A percentile compares a stretch with the other conserved stretches of the same genome.
Conservation (phyloP, 352 stramenopile genomes). For the Thalassiosira pacifica region DNA sequence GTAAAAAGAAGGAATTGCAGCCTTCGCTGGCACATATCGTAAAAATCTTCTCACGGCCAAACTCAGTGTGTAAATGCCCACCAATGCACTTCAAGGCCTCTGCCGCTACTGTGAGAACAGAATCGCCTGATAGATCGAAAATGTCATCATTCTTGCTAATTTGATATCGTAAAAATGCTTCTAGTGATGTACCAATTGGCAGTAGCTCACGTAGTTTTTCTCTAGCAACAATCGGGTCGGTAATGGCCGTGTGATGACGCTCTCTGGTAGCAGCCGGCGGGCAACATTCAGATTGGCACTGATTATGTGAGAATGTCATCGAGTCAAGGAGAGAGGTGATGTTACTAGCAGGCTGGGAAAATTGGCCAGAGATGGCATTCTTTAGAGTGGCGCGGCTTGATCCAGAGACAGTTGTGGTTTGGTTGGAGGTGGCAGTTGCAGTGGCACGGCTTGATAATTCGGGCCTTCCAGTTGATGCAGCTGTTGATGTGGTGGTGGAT, state of each 20-base stretch:
- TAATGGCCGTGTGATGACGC: constrained; percentile 8
- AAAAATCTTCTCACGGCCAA: constrained; percentile 5
- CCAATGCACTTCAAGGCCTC: constrained; percentile 3
- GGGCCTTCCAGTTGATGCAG: background rate
- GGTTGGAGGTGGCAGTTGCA: constrained; percentile 2
- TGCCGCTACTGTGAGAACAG: constrained; percentile 5
- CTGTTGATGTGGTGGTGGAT: constrained; percentile 6
- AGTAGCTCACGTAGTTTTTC: constrained; percentile 7
- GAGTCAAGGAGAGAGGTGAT: constrained; percentile 3
- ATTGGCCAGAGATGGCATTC: constrained; percentile 9
- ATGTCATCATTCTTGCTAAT: constrained; percentile 13
- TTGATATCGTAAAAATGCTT: constrained; percentile 12
- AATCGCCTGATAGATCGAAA: constrained; percentile 5
- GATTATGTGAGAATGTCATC: constrained; percentile 11
- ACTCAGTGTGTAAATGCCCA: constrained; percentile 8
- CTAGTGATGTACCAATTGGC: constrained; percentile 11
- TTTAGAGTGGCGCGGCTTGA: background rate
- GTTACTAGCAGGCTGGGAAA: constrained; percentile 5
- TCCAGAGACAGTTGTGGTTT: constrained; percentile 8
- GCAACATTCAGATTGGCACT: constrained; percentile 9
- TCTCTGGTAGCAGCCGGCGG: constrained; percentile 2
- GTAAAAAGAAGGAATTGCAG: background rate
- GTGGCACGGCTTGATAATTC: constrained; percentile 12
- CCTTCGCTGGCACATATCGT: constrained; percentile 4
- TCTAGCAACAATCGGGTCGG: constrained; percentile 3